phyloP scores from a whole-genome alignment of 176 grass and related monocot genomes.

The Elaeis guineensis region DNA sequence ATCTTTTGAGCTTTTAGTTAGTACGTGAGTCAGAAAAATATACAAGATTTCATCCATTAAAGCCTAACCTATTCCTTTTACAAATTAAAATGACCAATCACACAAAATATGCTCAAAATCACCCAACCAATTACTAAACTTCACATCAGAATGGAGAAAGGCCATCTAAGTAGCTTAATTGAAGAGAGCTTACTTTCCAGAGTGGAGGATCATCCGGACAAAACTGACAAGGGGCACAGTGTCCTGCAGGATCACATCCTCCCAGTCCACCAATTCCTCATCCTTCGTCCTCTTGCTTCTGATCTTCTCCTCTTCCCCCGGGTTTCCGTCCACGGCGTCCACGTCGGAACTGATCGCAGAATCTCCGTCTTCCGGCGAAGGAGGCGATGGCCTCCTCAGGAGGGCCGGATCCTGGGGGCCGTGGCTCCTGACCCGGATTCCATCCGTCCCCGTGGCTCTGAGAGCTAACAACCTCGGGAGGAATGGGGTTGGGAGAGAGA shows the following conservation, averaged over 20 bases:
- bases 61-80: too few relatives aligned
- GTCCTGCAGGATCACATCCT: conserved; percentile 89
- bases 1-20: too few relatives aligned
- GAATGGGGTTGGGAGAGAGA: neutral
- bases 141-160: neutral
- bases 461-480: conserved; percentile 23
- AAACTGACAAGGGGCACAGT: conserved; percentile 88
- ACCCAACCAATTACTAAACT: too few relatives aligned
- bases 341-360: neutral
- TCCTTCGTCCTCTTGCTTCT: conserved; percentile 21
- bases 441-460: conserved; percentile 26
- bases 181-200: conserved; percentile 59
- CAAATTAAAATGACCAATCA: too few relatives aligned
- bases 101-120: too few relatives aligned
- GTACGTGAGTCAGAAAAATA: too few relatives aligned
- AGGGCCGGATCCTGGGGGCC: conserved; percentile 32
- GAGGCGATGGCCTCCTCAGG: conserved; percentile 49
- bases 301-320: conserved; percentile 18
- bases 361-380: conserved; percentile 10
- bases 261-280: conserved; percentile 71
- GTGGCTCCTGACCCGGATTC: conserved; percentile 18
- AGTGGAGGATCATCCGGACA: conserved; percentile 93
- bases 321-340: neutral
- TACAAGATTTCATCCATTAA: too few relatives aligned
- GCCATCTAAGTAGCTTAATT: conserved; percentile 1